Evolutionary conservation across 768 basidiomycete genomes (phyloP).

Genomic region (Boletus subparvulus): DNA sequence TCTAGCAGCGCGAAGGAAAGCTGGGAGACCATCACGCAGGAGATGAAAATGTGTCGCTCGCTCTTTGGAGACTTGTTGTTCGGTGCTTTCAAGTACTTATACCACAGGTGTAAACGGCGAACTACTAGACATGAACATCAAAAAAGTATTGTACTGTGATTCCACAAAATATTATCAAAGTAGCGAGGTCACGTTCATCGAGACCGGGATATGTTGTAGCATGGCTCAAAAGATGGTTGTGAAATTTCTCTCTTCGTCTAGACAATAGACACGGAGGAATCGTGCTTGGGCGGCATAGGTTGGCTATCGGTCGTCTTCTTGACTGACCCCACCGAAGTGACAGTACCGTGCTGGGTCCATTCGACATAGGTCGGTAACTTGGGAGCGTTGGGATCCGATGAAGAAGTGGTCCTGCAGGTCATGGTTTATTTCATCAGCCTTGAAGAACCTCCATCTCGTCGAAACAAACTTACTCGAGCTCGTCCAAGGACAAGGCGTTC

Average conservation of each 20-base stretch:
- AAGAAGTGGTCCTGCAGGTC: slow-evolving; percentile 11
- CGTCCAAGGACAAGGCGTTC: slow-evolving; percentile 18
- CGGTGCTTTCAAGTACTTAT: neutral
- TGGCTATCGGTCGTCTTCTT: slow-evolving; percentile 9
- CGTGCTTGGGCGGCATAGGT: neutral
- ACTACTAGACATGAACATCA: neutral
- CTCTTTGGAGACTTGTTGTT: neutral
- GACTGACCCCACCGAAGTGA: slow-evolving; percentile 4
- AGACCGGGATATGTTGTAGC: neutral
- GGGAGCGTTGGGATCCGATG: slow-evolving; percentile 1
- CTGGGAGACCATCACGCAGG: slow-evolving; percentile 70
- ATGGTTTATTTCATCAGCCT: neutral
- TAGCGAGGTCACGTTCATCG: neutral
- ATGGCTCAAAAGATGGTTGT: neutral
- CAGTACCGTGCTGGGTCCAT: slow-evolving; percentile 4
- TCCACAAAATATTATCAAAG: neutral
- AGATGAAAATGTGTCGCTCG: slow-evolving; percentile 40
- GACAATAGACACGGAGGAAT: slow-evolving; percentile 6
- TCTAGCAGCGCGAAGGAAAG: slow-evolving; percentile 57
- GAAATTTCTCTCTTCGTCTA: neutral
- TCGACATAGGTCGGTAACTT: slow-evolving; percentile 22
- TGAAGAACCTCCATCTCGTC: neutral
- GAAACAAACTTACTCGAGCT: slow-evolving; percentile 13
- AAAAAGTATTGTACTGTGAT: slow-evolving; percentile 18
- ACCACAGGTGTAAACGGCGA: neutral